Percentiles rank a stretch among this genome's conserved stretches.
Evolutionary conservation across 805 yeast genomes (phyloP).

Genomic region (Candida ovalis): DNA sequence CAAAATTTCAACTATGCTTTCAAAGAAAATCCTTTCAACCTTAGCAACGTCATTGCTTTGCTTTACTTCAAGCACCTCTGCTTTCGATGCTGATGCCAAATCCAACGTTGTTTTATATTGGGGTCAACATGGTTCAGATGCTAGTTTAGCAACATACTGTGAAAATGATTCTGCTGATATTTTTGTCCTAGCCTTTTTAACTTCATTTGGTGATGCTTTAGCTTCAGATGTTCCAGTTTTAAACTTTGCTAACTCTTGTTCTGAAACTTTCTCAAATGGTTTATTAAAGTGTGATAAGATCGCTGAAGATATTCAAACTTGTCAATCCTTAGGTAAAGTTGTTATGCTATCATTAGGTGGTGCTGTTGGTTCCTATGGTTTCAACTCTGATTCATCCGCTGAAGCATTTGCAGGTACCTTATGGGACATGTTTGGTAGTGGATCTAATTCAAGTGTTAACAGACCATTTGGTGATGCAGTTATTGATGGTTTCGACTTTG

Average conservation of each 20-base stretch:
- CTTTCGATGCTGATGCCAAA: constrained; percentile 36
- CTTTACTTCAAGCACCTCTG: constrained; percentile 13
- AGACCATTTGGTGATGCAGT: constrained; percentile 70
- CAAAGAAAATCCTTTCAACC: constrained; percentile 1
- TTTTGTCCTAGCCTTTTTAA: constrained; percentile 65
- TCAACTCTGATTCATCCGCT: constrained; percentile 49
- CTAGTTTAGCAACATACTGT: constrained; percentile 56
- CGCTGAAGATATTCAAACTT: constrained; percentile 63
- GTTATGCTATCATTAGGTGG: constrained; percentile 80
- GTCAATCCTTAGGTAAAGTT: constrained; percentile 77
- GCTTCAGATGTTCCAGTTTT: constrained; percentile 34
- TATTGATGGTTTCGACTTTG: constrained; percentile 81
- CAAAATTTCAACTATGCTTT: no score
- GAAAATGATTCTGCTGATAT: constrained; percentile 65
- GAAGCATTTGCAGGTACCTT: constrained; percentile 53
- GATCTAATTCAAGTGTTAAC: constrained; percentile 34
- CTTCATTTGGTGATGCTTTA: constrained; percentile 46
- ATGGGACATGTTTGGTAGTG: constrained; percentile 64
- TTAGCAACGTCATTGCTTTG: constrained; percentile 13
- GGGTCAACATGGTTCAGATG: constrained; percentile 77
- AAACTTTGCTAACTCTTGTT: constrained; percentile 56
- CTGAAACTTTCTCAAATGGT: constrained; percentile 38
- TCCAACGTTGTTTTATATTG: constrained; percentile 76
- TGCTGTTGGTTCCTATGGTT: constrained; percentile 55
- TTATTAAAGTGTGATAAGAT: constrained; percentile 37